Base-by-base conservation (phyloP, 2,329 filamentous ascomycete genomes). In the Pseudocercospora musae region DNA sequence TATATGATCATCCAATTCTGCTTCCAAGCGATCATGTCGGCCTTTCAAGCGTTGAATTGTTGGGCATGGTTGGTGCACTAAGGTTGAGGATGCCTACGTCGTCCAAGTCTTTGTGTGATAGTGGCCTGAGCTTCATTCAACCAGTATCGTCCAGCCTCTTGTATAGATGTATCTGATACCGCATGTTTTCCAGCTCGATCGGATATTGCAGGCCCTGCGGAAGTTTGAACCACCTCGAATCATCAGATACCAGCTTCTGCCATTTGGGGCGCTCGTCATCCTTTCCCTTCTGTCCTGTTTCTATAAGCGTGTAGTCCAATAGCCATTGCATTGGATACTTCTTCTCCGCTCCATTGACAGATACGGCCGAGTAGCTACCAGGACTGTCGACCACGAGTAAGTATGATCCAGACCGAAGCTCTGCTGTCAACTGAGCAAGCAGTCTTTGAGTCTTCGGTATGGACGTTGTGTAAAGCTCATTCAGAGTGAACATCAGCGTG, bases 281-380 rank as follows among this genome's bases (percentile, higher is more conserved):
- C 20, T 58, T 52, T 23, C 27, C 53, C 31, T 63, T 70, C 53
- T 65, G 60, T 10, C 60, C 57, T 10, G 66, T 37, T 23, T 65
- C 69, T 20, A 91, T 75, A 20, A 99, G 77, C 1, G 91, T 90
- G 73, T 95, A 90, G 71, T 97, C 89, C 1, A 99, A 80, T 15
- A 99, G 80, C 88, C 92, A 97, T 70, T 91, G 89, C 92, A 97
- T 98, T 0, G 94, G 94, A 73, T 98, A 98, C 64, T 84, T 87
- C 84, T 84, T 83, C 66, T 83, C 73, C 2, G 77, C 68, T 0
- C 77, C 78, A 25, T 78, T 79, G 64, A 97, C 76, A 0, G 85
- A 85, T 3, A 96, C 84, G 61, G 92, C 91, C 0, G 93, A 95
- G 76, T 98, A 98, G 76, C 89, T 96, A 0, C 95, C 95, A 0